These are phyloP conservation scores for Fusarium robinianum DNA, from an alignment of 2,329 filamentous ascomycete species.

Conservation along the genomic window DNA sequence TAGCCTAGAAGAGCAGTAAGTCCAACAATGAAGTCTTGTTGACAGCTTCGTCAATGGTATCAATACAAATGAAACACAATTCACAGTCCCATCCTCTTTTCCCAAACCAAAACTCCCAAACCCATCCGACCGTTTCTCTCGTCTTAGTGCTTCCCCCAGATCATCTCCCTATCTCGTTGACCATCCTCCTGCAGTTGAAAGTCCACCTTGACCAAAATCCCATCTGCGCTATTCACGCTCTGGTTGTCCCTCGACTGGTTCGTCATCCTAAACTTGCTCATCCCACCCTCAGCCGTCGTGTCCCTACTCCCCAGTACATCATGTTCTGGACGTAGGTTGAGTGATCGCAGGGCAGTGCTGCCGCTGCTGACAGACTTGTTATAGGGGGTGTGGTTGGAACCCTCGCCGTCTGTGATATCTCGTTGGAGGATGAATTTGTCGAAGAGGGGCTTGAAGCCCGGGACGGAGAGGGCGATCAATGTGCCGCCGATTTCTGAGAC, in stretches of 20 bases:
- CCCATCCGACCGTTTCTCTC: slow-evolving; percentile 4
- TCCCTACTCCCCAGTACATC: slow-evolving; percentile 36
- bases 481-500: slow-evolving; percentile 56
- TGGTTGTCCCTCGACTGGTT: slow-evolving; percentile 29
- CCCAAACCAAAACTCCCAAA: slow-evolving; percentile 6
- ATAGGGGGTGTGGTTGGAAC: slow-evolving; percentile 31
- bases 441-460: slow-evolving; percentile 54
- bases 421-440: slow-evolving; percentile 41
- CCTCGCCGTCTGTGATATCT: slow-evolving; percentile 25
- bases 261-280: slow-evolving; percentile 26
- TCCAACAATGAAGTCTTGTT: too few relatives aligned
- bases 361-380: slow-evolving; percentile 27
- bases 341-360: slow-evolving; percentile 38
- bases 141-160: slow-evolving; percentile 6
- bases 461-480: slow-evolving; percentile 54
- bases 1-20: too few relatives aligned
- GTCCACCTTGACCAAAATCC: slow-evolving; percentile 44
- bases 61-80: too few relatives aligned
- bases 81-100: too few relatives aligned
- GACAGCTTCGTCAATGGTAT: too few relatives aligned
- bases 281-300: slow-evolving; percentile 31
- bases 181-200: slow-evolving; percentile 41
- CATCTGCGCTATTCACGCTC: slow-evolving; percentile 36
- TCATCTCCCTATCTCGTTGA: too few relatives aligned
- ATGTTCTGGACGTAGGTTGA: slow-evolving; percentile 40